Base-by-base conservation (phyloP, 1,284 basidiomycete genomes). In the Golubevia sp. region DNA sequence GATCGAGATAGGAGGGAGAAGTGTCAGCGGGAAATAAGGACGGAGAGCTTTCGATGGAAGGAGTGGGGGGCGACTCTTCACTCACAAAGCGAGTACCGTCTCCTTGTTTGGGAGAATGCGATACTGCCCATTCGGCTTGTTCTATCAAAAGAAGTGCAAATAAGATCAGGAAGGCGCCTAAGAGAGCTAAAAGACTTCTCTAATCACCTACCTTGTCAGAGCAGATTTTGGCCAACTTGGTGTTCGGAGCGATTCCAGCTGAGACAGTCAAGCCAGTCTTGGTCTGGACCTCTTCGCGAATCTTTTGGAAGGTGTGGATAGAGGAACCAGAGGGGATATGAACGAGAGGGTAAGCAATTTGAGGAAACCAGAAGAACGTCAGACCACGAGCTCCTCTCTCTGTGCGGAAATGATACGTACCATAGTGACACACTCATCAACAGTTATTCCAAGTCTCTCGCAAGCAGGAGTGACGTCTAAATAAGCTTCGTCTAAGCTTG, bases 221-320 rank as follows among this genome's bases (percentile, higher is more conserved):
- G 21, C 71, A 75, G 59, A 82, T 82, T 62, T 82, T 80, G 62
- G 79, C 79, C 11, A 82, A 63, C 66, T 71, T 77, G 61, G 65
- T 79, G 61, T 82, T 82, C 55, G 78, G 71, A n/a, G 78, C 79
- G 38, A 79, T 72, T 25, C 79, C 79, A 24, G 78, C 74, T 49
- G 74, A 77, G 21, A 82, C 74, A 8, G 79, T 79, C 26, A 82
- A 66, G 21, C 75, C 71, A 2, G 79, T 82, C 49, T 70, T 58
- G 30, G 53, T 59, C 44, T 64, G 25, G 11, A 82, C 76, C 49
- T 79, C 64, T 8, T 61, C 56, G 3, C 79, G 70, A 15, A 82
- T 61, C 63, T 79, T 63, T n/a, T n/a, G n/a, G n/a, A n/a, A n/a
- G n/a, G n/a, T n/a, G n/a, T n/a, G n/a, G n/a, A n/a, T n/a, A n/a